Evolutionary conservation across 1,139 yeast genomes (phyloP), one percentile per base, ranked within the genome.

Genomic region (Pichia sp.): DNA sequence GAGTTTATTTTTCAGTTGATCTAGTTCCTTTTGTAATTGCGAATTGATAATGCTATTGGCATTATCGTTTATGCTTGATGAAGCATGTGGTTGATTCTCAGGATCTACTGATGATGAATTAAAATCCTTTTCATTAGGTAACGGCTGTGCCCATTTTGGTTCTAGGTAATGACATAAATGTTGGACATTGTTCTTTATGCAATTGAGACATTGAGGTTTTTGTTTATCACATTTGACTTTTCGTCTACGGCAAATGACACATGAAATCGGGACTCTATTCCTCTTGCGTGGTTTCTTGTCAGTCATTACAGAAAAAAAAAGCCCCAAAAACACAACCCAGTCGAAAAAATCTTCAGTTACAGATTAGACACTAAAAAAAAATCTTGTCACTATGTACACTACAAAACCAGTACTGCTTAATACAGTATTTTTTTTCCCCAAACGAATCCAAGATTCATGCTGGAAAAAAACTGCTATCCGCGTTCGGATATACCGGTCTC

Each of bases 151-250:
- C 81, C 80, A 76, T n/a, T 70, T 65, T 38, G 79, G 80, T 48
- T 75, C 79, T 59, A 82, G 79, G 60, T 81, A 85, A 53, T 72
- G 79, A 56, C 94, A 85, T 35, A 83, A 66, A 63, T 84, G 89
- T 26, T 85, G 83, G 24, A 84, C 84, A 16, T 87, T 85, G 47
- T 84, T 82, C 65, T 79, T 79, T 46, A 76, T 73, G 68, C 94
- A 85, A 44, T 82, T 76, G 7, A 85, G 79, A 66, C 94, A 85
- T 37, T 81, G 79, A 1, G 94, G 94, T 57, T 75, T 73, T 39
- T 71, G 72, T 56, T 84, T 70, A 59, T 81, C 87, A 71, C 88
- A 82, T 59, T 70, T 72, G 41, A 73, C 74, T 59, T 74, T 74
- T 43, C 77, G 62, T 45, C 72, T 65, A 44, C 79, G 65, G 49